Conservation (phyloP, 352 stramenopile species). For the Phytophthora vignae region DNA sequence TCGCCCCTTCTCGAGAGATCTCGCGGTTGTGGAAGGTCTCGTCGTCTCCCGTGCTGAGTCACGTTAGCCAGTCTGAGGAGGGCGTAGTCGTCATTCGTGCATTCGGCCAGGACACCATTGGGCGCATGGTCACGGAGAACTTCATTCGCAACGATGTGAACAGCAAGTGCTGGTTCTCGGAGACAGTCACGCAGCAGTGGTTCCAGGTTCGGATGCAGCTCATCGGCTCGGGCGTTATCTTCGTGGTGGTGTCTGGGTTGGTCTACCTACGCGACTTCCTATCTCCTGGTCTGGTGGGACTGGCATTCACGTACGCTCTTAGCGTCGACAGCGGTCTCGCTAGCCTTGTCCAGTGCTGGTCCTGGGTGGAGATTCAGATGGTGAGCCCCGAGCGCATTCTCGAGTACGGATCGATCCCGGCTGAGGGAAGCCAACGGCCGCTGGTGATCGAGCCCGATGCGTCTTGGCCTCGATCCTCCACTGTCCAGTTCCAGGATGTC, state of each 20-base stretch:
- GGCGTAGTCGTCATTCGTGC: slow-evolving; percentile 49
- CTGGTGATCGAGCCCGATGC: slow-evolving; percentile 33
- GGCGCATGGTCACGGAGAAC: slow-evolving; percentile 34
- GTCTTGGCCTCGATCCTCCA: slow-evolving; percentile 77
- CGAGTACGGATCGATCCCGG: slow-evolving; percentile 47
- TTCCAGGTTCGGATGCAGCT: slow-evolving; percentile 59
- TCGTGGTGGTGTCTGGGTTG: slow-evolving; percentile 45
- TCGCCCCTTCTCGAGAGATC: slow-evolving; percentile 54
- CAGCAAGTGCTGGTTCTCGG: slow-evolving; percentile 35
- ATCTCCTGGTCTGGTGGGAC: slow-evolving; percentile 71
- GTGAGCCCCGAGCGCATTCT: slow-evolving; percentile 52
- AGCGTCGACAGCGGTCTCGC: slow-evolving; percentile 85
- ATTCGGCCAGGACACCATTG: slow-evolving; percentile 39
- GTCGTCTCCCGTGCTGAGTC: slow-evolving; percentile 51
- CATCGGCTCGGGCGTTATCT: slow-evolving; percentile 46
- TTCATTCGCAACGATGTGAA: slow-evolving; percentile 41
- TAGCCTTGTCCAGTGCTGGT: slow-evolving; percentile 52
- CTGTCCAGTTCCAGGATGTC: slow-evolving; percentile 67
- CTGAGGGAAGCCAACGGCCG: slow-evolving; percentile 28
- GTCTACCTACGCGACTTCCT: slow-evolving; percentile 41
- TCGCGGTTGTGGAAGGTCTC: slow-evolving; percentile 46
- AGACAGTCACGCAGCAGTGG: slow-evolving; percentile 46
- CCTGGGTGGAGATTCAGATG: slow-evolving; percentile 52
- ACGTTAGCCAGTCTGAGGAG: slow-evolving; percentile 39
- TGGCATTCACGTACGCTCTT: slow-evolving; percentile 89